Evolutionary conservation across 2,329 filamentous ascomycete species (phyloP).

Genomic region (Huntiella moniliformis): DNA sequence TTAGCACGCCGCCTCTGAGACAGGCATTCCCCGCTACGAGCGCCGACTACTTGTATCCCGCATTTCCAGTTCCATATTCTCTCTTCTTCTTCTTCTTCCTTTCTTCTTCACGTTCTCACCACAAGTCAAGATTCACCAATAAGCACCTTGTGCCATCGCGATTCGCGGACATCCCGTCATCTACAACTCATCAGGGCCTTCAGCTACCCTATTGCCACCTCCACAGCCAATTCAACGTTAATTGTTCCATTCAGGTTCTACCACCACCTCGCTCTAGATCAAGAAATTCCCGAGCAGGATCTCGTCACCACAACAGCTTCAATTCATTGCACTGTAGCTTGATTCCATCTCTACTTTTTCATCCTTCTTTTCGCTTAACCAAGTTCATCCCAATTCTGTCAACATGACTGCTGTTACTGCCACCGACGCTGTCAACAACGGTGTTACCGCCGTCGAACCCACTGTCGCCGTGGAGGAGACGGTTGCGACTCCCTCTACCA

Average conservation of each 20-base stretch:
- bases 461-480: conserved; percentile 24
- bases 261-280: conserved; percentile 11
- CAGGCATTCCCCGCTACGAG: too few species aligned
- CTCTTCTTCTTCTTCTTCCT: conserved; percentile 9
- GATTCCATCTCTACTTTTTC: conserved; percentile 1
- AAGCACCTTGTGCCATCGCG: conserved; percentile 14
- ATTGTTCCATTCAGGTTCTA: conserved; percentile 11
- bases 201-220: conserved; percentile 57
- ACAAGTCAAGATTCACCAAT: conserved; percentile 19
- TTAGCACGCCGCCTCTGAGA: too few species aligned
- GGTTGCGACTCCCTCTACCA: conserved; percentile 6
- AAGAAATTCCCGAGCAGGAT: conserved; percentile 11
- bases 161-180: conserved; percentile 22
- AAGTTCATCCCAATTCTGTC: conserved; percentile 19
- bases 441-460: conserved; percentile 56
- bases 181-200: conserved; percentile 56
- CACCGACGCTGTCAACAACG: conserved; percentile 10
- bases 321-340: neutral
- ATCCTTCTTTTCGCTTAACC: conserved; percentile 2
- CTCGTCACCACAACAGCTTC: conserved; percentile 7
- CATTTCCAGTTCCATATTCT: conserved; percentile 14
- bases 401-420: conserved; percentile 61
- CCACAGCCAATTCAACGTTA: conserved; percentile 8
- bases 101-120: conserved; percentile 20
- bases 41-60: conserved; percentile 2